Base-by-base conservation (phyloP, 768 basidiomycete genomes). In the Boletellus ananas region DNA sequence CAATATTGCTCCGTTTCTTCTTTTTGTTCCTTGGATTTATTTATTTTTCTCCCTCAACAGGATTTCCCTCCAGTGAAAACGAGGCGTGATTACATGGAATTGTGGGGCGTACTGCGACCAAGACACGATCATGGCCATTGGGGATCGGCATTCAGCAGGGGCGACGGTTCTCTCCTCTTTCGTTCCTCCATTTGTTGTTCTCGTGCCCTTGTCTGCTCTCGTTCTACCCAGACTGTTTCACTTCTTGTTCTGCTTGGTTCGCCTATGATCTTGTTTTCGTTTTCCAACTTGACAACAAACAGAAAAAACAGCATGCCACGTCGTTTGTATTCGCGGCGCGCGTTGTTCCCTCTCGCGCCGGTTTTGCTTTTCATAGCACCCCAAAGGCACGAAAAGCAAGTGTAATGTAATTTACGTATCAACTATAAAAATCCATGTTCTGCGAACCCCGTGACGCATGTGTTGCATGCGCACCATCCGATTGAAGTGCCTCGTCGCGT, bases 341-440 rank as follows among this genome's bases (percentile, higher is more conserved):
- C 41, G 50, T 46, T 41, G 36, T 33, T 27, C 38, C 36, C 14
- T 12, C n/a, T 39, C 41, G n/a, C 31, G 35, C 49, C 7, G 29
- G 29, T 7, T 23, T 23, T 23, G 3, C 23, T 23, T 6, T 23
- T 23, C 29, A 29, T 29, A 29, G 29, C 10, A n/a, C 8, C 10
- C 29, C 29, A 29, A 53, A 65, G 43, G 58, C 48, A 54, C 51
- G 56, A 44, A 46, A 36, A 25, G 17, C 43, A 29, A 29, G 29
- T 68, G 64, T 66, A 66, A 54, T 63, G 63, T 67, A 69, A 58
- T 52, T 55, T 66, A 66, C 57, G 49, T 45, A 60, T 66, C 61
- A 66, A 66, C 64, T 66, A 66, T 66, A 61, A 64, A 64, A 62
- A 62, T 54, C 53, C 39, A 4, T 36, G 43, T 20, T 12, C n/a